These are phyloP conservation scores for Wickerhamomyces sydowiorum DNA, from an alignment of 805 yeast species.

Conservation along the genomic window DNA sequence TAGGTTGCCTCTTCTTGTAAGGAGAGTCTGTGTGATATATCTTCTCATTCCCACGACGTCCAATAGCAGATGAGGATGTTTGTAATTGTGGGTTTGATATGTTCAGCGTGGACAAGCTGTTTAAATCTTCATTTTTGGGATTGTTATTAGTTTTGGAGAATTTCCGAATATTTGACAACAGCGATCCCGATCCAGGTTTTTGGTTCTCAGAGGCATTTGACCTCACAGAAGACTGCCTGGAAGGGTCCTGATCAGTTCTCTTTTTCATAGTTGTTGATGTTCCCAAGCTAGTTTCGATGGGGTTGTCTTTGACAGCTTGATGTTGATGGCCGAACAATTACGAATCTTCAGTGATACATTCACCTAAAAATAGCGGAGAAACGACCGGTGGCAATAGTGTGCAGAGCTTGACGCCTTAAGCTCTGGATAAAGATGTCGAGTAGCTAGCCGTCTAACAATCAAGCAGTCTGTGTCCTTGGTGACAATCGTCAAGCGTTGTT, in stretches of 20 bases:
- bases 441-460: too few species aligned
- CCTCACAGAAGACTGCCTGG: constrained; percentile 5
- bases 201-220: constrained; percentile 2
- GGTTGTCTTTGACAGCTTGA: background rate
- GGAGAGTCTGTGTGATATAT: constrained; percentile 2
- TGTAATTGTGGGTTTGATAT: constrained; percentile 22
- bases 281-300: too few species aligned
- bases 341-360: background rate
- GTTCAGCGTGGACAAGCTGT: constrained; percentile 5
- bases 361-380: too few species aligned
- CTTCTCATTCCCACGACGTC: background rate
- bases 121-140: constrained; percentile 7
- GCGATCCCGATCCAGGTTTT: constrained; percentile 11
- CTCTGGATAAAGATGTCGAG: too few species aligned
- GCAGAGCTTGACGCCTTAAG: too few species aligned
- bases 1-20: constrained; percentile 15
- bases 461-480: too few species aligned
- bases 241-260: constrained; percentile 4
- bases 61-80: background rate
- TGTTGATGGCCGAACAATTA: background rate
- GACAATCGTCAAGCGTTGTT: too few species aligned
- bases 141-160: constrained; percentile 12
- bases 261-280: constrained; percentile 4
- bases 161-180: constrained; percentile 23
- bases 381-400: too few species aligned